These are phyloP conservation scores for Lepiota venenata DNA, from an alignment of 768 basidiomycete species.

Conservation along the genomic window DNA sequence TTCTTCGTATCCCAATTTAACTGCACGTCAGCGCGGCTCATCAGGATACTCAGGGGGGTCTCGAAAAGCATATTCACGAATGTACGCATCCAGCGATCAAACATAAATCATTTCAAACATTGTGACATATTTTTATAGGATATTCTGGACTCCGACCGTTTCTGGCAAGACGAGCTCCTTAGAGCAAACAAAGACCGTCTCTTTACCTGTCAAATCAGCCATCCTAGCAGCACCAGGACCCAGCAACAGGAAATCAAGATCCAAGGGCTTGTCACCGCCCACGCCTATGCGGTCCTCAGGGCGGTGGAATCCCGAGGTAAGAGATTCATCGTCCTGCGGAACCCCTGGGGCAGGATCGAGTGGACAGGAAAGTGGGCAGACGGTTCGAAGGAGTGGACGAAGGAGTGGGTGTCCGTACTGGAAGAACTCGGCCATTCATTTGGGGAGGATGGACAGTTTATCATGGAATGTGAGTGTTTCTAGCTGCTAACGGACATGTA, in stretches of 20 bases:
- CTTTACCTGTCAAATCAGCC: slow-evolving; percentile 44
- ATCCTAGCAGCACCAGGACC: slow-evolving; percentile 26
- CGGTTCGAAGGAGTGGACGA: slow-evolving; percentile 46
- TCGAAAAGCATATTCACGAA: slow-evolving; percentile 22
- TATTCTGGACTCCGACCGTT: slow-evolving; percentile 45
- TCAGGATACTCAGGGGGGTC: slow-evolving; percentile 17
- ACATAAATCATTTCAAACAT: background rate
- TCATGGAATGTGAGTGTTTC: slow-evolving; percentile 37
- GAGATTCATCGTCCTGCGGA: slow-evolving; percentile 42
- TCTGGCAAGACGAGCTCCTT: slow-evolving; percentile 47
- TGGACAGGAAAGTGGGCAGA: slow-evolving; percentile 49
- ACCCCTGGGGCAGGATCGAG: slow-evolving; percentile 45
- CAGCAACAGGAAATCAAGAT: slow-evolving; percentile 22
- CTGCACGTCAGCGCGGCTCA: background rate
- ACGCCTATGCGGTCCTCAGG: slow-evolving; percentile 44
- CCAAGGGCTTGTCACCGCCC: slow-evolving; percentile 36
- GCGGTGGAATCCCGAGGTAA: slow-evolving; percentile 40
- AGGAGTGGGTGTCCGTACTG: slow-evolving; percentile 38
- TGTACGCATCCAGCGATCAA: slow-evolving; percentile 12
- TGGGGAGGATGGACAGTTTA: slow-evolving; percentile 43
- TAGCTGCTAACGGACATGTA: background rate
- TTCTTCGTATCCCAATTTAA: background rate
- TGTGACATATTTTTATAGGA: slow-evolving; percentile 25
- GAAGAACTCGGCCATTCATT: slow-evolving; percentile 36
- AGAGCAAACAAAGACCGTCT: slow-evolving; percentile 44